Evolutionary conservation across 371 early-diverging fungal genomes (phyloP).

Genomic region (Mucor indicus): DNA sequence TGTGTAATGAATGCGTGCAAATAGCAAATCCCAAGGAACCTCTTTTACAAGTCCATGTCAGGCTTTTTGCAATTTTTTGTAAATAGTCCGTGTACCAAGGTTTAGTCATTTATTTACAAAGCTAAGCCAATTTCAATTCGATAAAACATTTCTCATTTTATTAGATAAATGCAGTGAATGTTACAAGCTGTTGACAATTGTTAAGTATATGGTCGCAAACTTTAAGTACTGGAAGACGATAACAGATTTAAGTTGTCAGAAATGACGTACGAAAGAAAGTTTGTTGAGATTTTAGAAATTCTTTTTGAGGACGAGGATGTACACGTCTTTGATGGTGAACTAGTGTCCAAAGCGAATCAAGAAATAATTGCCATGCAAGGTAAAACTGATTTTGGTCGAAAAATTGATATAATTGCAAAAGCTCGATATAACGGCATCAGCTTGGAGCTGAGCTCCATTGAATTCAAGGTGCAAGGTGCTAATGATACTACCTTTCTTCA

Average conservation of each 20-base stretch:
- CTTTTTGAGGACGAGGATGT: conserved; percentile 11
- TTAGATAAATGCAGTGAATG: too few relatives aligned
- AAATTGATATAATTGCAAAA: conserved; percentile 1
- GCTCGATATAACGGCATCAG: neutral
- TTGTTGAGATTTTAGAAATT: conserved; percentile 9
- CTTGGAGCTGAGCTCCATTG: conserved; percentile 12
- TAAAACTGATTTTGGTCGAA: conserved; percentile 5
- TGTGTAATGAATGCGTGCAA: too few relatives aligned
- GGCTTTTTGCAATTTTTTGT: too few relatives aligned
- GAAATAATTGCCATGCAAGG: conserved; percentile 5
- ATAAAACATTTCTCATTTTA: too few relatives aligned
- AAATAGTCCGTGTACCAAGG: too few relatives aligned
- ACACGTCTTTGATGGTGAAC: conserved; percentile 12
- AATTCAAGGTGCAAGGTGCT: conserved; percentile 8
- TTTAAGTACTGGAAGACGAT: conserved; percentile 15
- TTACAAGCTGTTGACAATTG: conserved; percentile 8
- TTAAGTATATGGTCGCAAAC: conserved; percentile 8
- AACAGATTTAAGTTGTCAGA: conserved; percentile 2
- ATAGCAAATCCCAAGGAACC: too few relatives aligned
- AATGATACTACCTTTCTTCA: conserved; percentile 7
- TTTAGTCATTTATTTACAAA: too few relatives aligned
- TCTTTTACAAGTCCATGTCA: too few relatives aligned
- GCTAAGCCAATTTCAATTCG: too few relatives aligned
- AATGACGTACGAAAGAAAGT: conserved; percentile 7
- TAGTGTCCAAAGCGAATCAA: conserved; percentile 5